phyloP scores from a whole-genome alignment of 805 yeast species.

The Cyberlindnera sargentensis region DNA sequence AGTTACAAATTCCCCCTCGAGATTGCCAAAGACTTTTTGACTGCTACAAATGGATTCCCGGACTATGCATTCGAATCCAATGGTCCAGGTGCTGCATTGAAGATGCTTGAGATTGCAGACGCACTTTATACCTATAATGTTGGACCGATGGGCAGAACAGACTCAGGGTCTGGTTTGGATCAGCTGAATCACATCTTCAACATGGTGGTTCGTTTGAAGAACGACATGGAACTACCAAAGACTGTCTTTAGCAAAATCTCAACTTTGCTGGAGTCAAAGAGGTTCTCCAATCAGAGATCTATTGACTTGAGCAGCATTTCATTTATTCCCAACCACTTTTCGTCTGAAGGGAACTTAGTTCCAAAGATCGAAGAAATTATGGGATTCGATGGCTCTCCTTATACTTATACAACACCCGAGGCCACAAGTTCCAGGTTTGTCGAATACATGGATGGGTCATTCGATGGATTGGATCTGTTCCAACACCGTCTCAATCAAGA shows the following conservation, averaged over 20 bases:
- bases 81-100: constrained; percentile 21
- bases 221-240: constrained; percentile 16
- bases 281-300: constrained; percentile 1
- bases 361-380: no score
- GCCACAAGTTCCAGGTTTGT: not conserved
- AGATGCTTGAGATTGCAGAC: constrained; percentile 20
- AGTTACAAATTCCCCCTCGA: constrained; percentile 16
- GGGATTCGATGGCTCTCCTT: not conserved
- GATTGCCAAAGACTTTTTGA: constrained; percentile 17
- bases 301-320: no score
- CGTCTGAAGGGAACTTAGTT: no score
- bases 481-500: no score
- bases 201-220: constrained; percentile 16
- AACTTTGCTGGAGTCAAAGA: constrained; percentile 10
- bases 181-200: constrained; percentile 13
- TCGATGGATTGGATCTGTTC: not conserved
- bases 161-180: constrained; percentile 12
- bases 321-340: no score
- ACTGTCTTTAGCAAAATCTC: constrained; percentile 12
- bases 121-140: constrained; percentile 15
- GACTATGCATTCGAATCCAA: constrained; percentile 21
- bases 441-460: not conserved
- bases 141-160: constrained; percentile 10
- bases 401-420: not conserved
- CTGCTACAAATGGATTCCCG: constrained; percentile 12